Conservation (phyloP, 306 rosid species). For the Quercus mongolica region DNA sequence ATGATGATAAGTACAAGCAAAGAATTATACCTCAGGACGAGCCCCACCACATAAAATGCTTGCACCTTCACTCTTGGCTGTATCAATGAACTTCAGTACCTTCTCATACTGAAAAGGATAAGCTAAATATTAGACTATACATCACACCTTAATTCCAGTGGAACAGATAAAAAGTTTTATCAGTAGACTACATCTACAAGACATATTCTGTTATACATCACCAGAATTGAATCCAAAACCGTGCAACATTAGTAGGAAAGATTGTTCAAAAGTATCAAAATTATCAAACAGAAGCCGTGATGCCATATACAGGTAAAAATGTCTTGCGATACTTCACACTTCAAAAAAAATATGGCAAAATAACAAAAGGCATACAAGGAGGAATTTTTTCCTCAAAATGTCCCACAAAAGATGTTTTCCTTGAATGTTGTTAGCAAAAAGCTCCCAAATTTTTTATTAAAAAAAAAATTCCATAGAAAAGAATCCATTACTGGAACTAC, state of each 20-base stretch:
- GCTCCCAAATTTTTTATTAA: too few species aligned
- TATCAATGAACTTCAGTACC: constrained; percentile 69
- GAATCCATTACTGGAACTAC: too few species aligned
- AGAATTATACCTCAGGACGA: constrained; percentile 83
- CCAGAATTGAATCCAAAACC: not conserved
- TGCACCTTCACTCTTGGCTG: constrained; percentile 93
- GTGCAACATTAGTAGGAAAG: not conserved
- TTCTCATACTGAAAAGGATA: constrained; percentile 73
- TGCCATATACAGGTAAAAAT: not conserved
- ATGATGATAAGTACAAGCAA: constrained; percentile 8
- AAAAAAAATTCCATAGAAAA: not conserved
- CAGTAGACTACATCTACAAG: not conserved
- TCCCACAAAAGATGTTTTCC: not conserved
- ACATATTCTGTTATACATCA: not conserved
- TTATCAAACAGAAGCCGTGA: not conserved
- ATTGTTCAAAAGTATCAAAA: not conserved
- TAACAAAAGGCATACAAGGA: not conserved
- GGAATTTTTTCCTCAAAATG: not conserved
- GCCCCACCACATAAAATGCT: constrained; percentile 77
- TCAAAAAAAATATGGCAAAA: not conserved
- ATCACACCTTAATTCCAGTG: constrained; percentile 14
- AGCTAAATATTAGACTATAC: constrained; percentile 32
- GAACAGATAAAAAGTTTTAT: not conserved
- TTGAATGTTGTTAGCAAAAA: not conserved
- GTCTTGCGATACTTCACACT: not conserved